Conservation (phyloP, 2,329 filamentous ascomycete species). For the Kalaharituber pfeilii region DNA sequence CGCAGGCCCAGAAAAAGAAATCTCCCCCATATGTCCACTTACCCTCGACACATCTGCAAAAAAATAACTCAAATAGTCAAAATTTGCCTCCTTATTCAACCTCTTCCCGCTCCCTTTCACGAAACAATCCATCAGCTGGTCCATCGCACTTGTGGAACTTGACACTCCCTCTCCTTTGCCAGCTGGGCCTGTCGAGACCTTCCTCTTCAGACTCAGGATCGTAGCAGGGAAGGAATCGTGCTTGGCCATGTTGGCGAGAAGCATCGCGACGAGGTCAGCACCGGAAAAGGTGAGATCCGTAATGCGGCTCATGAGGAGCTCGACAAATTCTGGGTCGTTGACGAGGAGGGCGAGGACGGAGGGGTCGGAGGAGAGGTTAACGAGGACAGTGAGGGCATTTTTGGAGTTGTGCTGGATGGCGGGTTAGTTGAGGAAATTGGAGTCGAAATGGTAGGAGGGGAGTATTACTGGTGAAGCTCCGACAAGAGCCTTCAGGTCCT, state of each 20-base stretch:
- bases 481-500: conserved; percentile 71
- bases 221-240: conserved; percentile 36
- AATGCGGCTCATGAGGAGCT: conserved; percentile 53
- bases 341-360: conserved; percentile 48
- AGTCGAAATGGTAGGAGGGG: conserved; percentile 25
- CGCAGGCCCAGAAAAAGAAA: background rate
- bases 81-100: conserved; percentile 73
- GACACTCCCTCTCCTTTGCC: conserved; percentile 39
- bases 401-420: conserved; percentile 60
- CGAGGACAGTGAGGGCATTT: conserved; percentile 74
- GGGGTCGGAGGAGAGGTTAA: conserved; percentile 64
- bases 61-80: conserved; percentile 83
- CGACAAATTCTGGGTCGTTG: conserved; percentile 44
- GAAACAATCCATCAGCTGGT: conserved; percentile 89
- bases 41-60: conserved; percentile 74
- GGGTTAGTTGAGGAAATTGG: background rate
- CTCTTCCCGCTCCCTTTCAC: conserved; percentile 71
- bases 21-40: conserved; percentile 1
- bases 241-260: conserved; percentile 82
- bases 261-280: conserved; percentile 73
- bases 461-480: conserved; percentile 61
- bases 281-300: conserved; percentile 60
- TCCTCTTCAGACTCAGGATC: conserved; percentile 38
- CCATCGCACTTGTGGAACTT: conserved; percentile 56
- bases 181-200: background rate